Evolutionary conservation across 164 flowering plant species (phyloP).

Genomic region (Liquidambar formosana): DNA sequence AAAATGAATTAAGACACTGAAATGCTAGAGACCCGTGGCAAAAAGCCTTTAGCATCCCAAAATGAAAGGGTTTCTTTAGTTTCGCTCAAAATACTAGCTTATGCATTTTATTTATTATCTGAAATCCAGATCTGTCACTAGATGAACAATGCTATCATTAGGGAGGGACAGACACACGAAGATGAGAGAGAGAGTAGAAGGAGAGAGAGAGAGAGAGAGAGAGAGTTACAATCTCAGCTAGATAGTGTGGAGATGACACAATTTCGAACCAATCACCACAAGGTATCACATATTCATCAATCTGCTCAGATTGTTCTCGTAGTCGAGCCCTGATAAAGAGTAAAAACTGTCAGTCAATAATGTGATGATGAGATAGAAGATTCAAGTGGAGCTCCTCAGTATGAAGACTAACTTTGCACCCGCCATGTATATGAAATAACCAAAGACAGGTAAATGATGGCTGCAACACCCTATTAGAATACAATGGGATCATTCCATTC

Average conservation of each 20-base stretch:
- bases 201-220: no score
- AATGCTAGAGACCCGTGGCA: no score
- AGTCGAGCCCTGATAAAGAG: constrained; percentile 65
- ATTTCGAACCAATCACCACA: constrained; percentile 87
- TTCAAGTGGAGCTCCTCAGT: neutral
- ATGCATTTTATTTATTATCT: no score
- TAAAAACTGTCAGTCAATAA: constrained; percentile 5
- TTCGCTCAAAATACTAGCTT: no score
- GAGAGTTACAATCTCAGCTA: constrained; percentile 80
- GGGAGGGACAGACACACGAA: neutral
- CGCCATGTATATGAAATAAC: neutral
- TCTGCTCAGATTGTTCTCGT: constrained; percentile 38
- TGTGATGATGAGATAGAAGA: neutral
- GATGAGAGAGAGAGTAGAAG: no score
- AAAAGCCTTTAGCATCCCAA: no score
- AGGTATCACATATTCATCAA: constrained; percentile 67
- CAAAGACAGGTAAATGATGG: neutral
- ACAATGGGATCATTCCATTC: neutral
- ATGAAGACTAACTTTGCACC: neutral
- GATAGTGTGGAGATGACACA: constrained; percentile 89
- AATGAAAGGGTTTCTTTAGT: no score
- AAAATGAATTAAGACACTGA: neutral
- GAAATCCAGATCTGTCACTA: no score
- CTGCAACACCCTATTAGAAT: neutral
- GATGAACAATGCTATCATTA: no score